These are phyloP conservation scores for Reticulascus tulasneorum DNA, from an alignment of 2,329 filamentous ascomycete genomes.

Conservation along the genomic window DNA sequence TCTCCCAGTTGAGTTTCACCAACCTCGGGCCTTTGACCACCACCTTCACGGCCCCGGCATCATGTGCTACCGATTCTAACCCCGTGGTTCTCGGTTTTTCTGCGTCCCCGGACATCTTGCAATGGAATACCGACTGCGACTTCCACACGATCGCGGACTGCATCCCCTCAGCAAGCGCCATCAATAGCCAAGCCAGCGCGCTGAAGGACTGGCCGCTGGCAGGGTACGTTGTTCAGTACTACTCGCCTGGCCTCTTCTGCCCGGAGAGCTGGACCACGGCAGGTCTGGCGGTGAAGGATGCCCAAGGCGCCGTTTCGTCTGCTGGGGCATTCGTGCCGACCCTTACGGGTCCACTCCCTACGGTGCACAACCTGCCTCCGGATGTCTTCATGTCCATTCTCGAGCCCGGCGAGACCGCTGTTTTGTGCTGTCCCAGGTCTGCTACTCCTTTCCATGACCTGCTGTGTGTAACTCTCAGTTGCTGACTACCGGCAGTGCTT, in stretches of 20 bases:
- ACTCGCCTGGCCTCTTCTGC: conserved; percentile 20
- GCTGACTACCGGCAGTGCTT: no score
- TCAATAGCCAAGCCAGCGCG: no score
- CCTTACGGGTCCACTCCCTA: background rate
- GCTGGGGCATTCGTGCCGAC: conserved; percentile 3
- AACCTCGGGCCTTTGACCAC: conserved; percentile 27
- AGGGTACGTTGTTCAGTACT: conserved; percentile 13
- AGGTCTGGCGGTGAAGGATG: conserved; percentile 8
- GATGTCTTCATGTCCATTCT: conserved; percentile 4
- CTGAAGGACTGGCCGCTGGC: background rate
- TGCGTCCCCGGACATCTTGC: no score
- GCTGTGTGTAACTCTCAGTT: no score
- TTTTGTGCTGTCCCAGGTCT: conserved; percentile 5
- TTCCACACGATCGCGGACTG: conserved; percentile 12
- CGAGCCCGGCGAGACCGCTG: background rate
- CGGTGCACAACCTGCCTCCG: conserved; percentile 3
- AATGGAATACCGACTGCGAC: no score
- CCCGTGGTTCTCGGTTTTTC: conserved; percentile 3
- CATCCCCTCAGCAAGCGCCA: conserved; percentile 14
- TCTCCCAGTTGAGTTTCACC: conserved; percentile 16
- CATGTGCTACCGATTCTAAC: conserved; percentile 16
- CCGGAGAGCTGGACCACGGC: conserved; percentile 21
- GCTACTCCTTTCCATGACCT: no score
- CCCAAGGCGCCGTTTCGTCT: conserved; percentile 3
- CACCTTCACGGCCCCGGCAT: conserved; percentile 20